Evolutionary conservation across 257 asterid species (phyloP).

Genomic region (Scutellaria baicalensis): DNA sequence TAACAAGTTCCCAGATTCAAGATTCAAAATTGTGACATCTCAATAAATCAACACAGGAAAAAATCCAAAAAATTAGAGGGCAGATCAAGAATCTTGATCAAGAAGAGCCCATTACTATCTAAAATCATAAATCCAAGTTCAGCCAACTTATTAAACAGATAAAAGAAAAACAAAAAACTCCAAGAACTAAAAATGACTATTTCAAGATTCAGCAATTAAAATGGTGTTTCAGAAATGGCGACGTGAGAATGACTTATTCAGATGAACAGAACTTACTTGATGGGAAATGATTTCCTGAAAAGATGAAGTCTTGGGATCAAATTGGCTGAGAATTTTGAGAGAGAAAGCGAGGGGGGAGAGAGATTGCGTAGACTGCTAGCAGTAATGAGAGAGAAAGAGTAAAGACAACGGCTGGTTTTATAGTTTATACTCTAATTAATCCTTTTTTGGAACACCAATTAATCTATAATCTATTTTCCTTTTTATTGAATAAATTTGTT

Average conservation of each 20-base stretch:
- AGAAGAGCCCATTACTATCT: slow-evolving; percentile 11
- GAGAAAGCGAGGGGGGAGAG: slow-evolving; percentile 22
- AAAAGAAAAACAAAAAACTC: neutral
- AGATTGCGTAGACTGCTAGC: slow-evolving; percentile 50
- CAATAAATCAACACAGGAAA: slow-evolving; percentile 1
- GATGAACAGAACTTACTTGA: slow-evolving; percentile 32
- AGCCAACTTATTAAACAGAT: slow-evolving; percentile 7
- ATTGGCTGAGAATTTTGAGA: slow-evolving; percentile 21
- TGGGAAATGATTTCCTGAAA: slow-evolving; percentile 2
- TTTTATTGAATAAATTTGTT: neutral
- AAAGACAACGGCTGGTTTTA: neutral
- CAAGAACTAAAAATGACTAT: neutral
- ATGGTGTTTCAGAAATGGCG: neutral
- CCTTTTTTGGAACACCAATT: neutral
- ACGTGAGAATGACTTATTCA: slow-evolving; percentile 3
- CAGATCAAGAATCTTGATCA: slow-evolving; percentile 12
- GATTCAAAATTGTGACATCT: slow-evolving; percentile 8
- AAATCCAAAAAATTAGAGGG: neutral
- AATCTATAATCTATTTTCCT: neutral
- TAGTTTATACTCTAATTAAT: neutral
- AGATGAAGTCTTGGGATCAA: slow-evolving; percentile 23
- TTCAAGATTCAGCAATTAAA: slow-evolving; percentile 21
- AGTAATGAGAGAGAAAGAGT: slow-evolving; percentile 14
- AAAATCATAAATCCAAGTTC: slow-evolving; percentile 16
- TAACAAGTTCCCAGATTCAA: slow-evolving; percentile 8